These are phyloP conservation scores for Inga oerstediana DNA, from an alignment of 306 rosid genomes.

Conservation along the genomic window DNA sequence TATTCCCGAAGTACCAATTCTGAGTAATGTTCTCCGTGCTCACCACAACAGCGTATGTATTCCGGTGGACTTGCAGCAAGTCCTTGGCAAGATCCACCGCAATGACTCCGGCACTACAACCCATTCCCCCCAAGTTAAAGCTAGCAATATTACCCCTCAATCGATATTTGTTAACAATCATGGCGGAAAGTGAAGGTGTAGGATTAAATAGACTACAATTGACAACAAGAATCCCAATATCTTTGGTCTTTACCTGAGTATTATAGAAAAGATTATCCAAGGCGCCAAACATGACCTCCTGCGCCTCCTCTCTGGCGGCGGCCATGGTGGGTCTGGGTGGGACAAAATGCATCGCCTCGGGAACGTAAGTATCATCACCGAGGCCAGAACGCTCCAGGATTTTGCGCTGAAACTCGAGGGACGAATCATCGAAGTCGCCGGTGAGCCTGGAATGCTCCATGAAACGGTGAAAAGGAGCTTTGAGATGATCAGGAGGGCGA, in stretches of 20 bases:
- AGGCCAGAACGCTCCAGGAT: constrained; percentile 68
- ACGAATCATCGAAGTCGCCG: constrained; percentile 65
- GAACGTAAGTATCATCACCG: constrained; percentile 73
- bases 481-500: constrained; percentile 63
- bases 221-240: constrained; percentile 69
- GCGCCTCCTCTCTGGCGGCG: constrained; percentile 68
- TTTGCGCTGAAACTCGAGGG: constrained; percentile 76
- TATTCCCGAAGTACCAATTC: constrained; percentile 75
- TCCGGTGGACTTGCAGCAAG: constrained; percentile 64
- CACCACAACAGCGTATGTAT: constrained; percentile 71
- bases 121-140: constrained; percentile 86
- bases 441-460: constrained; percentile 65
- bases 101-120: constrained; percentile 80
- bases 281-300: constrained; percentile 74
- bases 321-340: constrained; percentile 70
- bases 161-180: constrained; percentile 69
- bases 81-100: constrained; percentile 79
- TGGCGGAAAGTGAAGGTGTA: constrained; percentile 66
- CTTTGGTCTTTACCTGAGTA: constrained; percentile 56
- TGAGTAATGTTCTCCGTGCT: constrained; percentile 83
- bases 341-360: constrained; percentile 67
- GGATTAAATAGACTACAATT: constrained; percentile 71
- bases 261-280: constrained; percentile 56
- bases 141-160: constrained; percentile 73
- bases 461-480: constrained; percentile 56